Evolutionary conservation across 176 grass and related monocot species (phyloP), one percentile per base, ranked within the genome.

Genomic region (Puccinellia tenuiflora): DNA sequence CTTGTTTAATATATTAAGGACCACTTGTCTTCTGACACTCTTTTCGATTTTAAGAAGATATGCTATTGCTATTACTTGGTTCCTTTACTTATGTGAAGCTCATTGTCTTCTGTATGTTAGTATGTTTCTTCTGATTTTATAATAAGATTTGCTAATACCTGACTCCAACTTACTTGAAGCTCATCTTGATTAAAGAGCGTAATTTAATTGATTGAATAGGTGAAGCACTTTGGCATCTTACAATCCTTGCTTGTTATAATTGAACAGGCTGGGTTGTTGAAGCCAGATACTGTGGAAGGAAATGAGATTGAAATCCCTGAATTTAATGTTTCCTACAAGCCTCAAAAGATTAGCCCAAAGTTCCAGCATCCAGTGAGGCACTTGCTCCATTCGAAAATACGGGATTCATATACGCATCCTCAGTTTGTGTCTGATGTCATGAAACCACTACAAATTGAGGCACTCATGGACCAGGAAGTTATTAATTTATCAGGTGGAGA

Each of bases 381-480:
- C 67, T 86, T 97, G 86, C 84, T 97, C 56, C 95, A 97, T 76
- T 88, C 89, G 72, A 92, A 90, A 83, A 97, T 97, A 62, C 77
- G 92, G 22, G 92, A 88, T 83, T 92, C 95, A n/a, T 97, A 94
- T 83, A 94, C 87, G 73, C 92, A 97, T 55, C 88, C 95, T 28
- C 95, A 97, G 62, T 97, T 97, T 39, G 78, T 89, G 16, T 94
- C 92, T 68, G 95, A 97, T 88, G 95, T 97, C 9, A 97, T 97
- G 95, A 97, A 97, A 82, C 95, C 95, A 54, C 86, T 97, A 37
- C 95, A 94, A 92, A 94, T 97, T 73, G 95, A 97, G 79, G 92
- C 87, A 84, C 79, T 97, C 28, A 91, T 97, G 92, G 95, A 97
- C 83, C 92, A 92, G 76, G 90, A 94, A 73, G 92, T 97, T 50